These are phyloP conservation scores for Metarhizium album DNA, from an alignment of 2,329 filamentous ascomycete species.

Conservation along the genomic window DNA sequence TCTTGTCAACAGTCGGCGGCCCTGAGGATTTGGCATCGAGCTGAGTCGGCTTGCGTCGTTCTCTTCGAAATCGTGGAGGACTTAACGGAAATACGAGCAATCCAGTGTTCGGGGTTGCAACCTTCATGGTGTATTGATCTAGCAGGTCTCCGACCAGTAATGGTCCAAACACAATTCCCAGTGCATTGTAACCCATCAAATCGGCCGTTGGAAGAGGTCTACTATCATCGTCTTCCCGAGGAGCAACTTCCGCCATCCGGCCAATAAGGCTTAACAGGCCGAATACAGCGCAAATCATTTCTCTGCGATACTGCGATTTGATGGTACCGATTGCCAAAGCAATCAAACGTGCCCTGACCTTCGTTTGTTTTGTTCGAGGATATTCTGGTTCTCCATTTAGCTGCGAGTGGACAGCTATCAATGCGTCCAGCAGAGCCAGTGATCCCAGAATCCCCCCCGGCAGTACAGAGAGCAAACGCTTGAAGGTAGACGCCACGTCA, in stretches of 20 bases:
- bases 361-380: conserved; percentile 41
- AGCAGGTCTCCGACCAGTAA: conserved; percentile 49
- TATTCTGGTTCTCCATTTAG: conserved; percentile 40
- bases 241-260: conserved; percentile 41
- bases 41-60: conserved; percentile 13
- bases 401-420: conserved; percentile 50
- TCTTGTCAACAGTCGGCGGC: conserved; percentile 38
- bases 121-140: conserved; percentile 37
- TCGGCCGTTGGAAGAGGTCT: conserved; percentile 43
- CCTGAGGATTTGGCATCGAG: conserved; percentile 7
- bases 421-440: conserved; percentile 46
- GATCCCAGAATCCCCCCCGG: conserved; percentile 58
- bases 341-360: conserved; percentile 52
- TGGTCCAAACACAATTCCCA: conserved; percentile 56
- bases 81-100: conserved; percentile 31
- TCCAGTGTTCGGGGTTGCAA: conserved; percentile 30
- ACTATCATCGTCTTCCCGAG: conserved; percentile 40
- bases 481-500: conserved; percentile 58
- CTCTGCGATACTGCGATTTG: conserved; percentile 47
- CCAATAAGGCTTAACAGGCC: conserved; percentile 53
- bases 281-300: conserved; percentile 57
- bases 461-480: conserved; percentile 50
- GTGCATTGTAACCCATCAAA: conserved; percentile 51
- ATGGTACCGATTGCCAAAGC: conserved; percentile 51
- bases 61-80: conserved; percentile 27